Evolutionary conservation across 2,329 filamentous ascomycete species (phyloP), one percentile per base, ranked within the genome.

Genomic region (Ceratocystis albifundus): DNA sequence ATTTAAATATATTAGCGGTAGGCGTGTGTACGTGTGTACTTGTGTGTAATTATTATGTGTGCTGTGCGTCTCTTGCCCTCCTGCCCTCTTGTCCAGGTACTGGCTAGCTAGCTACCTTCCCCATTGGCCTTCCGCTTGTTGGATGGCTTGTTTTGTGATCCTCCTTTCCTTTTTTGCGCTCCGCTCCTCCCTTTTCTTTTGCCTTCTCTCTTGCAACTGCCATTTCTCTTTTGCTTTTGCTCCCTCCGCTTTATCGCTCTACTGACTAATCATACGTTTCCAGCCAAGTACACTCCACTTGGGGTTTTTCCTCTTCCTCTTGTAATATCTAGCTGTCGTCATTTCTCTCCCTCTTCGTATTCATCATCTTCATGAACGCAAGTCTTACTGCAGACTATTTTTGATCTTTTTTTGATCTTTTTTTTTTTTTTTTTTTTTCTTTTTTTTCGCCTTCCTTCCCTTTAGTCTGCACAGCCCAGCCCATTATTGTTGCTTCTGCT

Each of bases 391-490:
- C 6, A 3, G 7, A 22, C 8, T 53, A 22, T 53, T 53, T 53
- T 25, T 53, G 48, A 20, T 53, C 15, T 53, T 53, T 25, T n/a
- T n/a, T n/a, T n/a, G n/a, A n/a, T n/a, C 46, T 10, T 30, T 48
- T 32, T 4, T 32, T 61, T 32, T 65, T 17, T 32, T 20, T 22
- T 61, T n/a, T 62, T 45, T 32, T 20, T 48, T 46, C 41, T 50
- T 55, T 48, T 22, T 28, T 62, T 41, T 25, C 20, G 30, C 45
- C 62, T 36, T 50, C 6, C n/a, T 57, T 53, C 41, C 45, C 48
- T 41, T 64, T 55, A 30, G 28, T 12, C 32, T 55, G 62, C 62
- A 41, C 62, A 41, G 32, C 50, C 50, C 62, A 30, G 32, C 50
- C 50, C 62, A 30, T 45, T 25, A 5, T 50, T 28, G 48, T 25